Evolutionary conservation across 108 stramenopile genomes (phyloP), one percentile per base, ranked within the genome.

Genomic region (Discostella stelligeroides): DNA sequence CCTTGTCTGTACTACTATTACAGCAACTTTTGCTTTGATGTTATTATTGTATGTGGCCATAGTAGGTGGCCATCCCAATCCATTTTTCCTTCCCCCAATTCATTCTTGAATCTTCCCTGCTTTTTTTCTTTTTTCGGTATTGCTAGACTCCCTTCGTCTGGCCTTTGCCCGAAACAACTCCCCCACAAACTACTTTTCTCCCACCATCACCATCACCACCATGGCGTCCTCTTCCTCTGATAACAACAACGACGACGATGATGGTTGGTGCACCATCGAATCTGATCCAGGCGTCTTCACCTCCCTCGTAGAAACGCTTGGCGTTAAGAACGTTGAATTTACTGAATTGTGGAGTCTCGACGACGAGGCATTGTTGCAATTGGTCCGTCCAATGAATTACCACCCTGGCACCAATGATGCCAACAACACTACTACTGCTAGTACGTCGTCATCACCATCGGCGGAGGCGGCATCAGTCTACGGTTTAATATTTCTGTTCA

Each of bases 401-500:
- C n/a, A n/a, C n/a, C n/a, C n/a, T n/a, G n/a, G n/a, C 13, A 64
- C 72, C 37, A 76, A 80, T 9, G 76, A 68, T 14, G 58, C 70
- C 4, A 38, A 70, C 60, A 59, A 78, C 17, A 70, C 51, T 20
- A 63, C 83, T n/a, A n/a, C n/a, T n/a, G n/a, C n/a, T n/a, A n/a
- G n/a, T n/a, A n/a, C n/a, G n/a, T n/a, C n/a, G n/a, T n/a, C n/a
- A n/a, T n/a, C n/a, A n/a, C n/a, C n/a, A n/a, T n/a, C n/a, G n/a
- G n/a, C n/a, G n/a, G n/a, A n/a, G n/a, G n/a, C n/a, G n/a, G n/a
- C n/a, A n/a, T n/a, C n/a, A n/a, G 82, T 95, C 7, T 92, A 92
- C 70, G 97, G 95, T 46, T 75, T 98, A 9, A 88, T 98, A 37
- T 96, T 98, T 72, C 75, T 98, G 25, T 96, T 98, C 87, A 95